Evolutionary conservation across 148 eudicot species (phyloP).

Genomic region (Amaranthus cruentus): DNA sequence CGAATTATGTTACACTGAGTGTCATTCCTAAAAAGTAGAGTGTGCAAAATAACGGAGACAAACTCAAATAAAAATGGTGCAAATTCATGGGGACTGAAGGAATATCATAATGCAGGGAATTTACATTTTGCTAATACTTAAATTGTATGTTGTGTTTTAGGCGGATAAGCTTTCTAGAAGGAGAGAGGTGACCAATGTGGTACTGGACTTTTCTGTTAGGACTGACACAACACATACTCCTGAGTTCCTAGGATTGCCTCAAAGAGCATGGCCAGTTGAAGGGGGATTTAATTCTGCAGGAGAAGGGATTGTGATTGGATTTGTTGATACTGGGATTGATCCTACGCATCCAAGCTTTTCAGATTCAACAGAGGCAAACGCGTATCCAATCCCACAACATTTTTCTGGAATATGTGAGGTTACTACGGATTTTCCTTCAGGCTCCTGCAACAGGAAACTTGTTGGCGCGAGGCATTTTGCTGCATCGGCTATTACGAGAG

Average conservation of each 20-base stretch:
- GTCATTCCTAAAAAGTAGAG: no score
- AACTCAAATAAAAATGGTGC: no score
- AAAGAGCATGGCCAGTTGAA: conserved; percentile 88
- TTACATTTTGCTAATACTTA: background rate
- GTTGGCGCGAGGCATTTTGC: conserved; percentile 98
- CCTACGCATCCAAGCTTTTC: conserved; percentile 91
- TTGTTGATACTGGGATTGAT: conserved; percentile 94
- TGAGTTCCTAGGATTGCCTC: conserved; percentile 85
- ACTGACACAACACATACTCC: conserved; percentile 92
- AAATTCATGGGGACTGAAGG: no score
- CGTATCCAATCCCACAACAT: conserved; percentile 78
- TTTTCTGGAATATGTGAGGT: conserved; percentile 95
- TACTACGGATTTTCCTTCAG: conserved; percentile 89
- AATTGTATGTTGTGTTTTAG: conserved; percentile 31
- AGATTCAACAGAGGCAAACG: conserved; percentile 47
- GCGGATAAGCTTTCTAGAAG: conserved; percentile 74
- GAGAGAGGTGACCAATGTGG: conserved; percentile 85
- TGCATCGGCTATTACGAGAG: conserved; percentile 96
- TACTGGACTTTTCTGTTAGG: conserved; percentile 80
- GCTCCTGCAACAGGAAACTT: conserved; percentile 99
- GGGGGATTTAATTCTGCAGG: conserved; percentile 90
- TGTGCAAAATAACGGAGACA: no score
- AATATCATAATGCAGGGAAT: background rate
- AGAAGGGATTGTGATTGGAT: conserved; percentile 86
- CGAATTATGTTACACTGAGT: no score